Percentiles rank a stretch among this genome's conserved stretches.
phyloP scores from a whole-genome alignment of 768 basidiomycete genomes.

The Dacryopinax primogenitus region DNA sequence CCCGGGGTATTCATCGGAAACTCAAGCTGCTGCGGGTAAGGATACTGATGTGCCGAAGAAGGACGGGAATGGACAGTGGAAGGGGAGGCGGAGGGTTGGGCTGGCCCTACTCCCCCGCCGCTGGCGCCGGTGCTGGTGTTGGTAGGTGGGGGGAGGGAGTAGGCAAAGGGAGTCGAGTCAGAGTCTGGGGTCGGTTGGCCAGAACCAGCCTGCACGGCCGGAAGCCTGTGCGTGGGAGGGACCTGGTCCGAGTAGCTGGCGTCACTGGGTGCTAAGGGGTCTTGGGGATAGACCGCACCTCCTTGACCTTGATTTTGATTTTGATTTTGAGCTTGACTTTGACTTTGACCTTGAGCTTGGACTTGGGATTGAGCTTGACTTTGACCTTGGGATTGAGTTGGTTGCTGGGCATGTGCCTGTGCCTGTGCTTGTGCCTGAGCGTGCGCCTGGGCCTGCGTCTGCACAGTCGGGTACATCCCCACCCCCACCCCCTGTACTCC shows the following conservation, averaged over 20 bases:
- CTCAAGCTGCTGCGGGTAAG: background rate
- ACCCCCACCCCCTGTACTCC: too few relatives aligned
- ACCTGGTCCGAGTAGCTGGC: background rate
- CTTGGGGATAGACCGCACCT: slow-evolving; percentile 1
- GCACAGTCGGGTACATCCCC: too few relatives aligned
- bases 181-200: slow-evolving; percentile 7
- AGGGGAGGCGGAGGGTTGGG: background rate
- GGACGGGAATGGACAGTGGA: slow-evolving; percentile 4
- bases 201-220: background rate
- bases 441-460: too few relatives aligned
- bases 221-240: too few relatives aligned
- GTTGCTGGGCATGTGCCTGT: background rate
- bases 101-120: background rate
- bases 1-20: background rate
- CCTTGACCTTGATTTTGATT: background rate
- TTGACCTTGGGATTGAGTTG: background rate
- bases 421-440: too few relatives aligned
- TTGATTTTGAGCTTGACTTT: too few relatives aligned
- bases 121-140: too few relatives aligned
- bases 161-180: background rate
- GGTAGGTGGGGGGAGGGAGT: too few relatives aligned
- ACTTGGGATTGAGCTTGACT: background rate
- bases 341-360: too few relatives aligned
- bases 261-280: background rate
- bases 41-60: background rate